phyloP scores from a whole-genome alignment of 805 yeast species.

The Lipomyces yamadae region DNA sequence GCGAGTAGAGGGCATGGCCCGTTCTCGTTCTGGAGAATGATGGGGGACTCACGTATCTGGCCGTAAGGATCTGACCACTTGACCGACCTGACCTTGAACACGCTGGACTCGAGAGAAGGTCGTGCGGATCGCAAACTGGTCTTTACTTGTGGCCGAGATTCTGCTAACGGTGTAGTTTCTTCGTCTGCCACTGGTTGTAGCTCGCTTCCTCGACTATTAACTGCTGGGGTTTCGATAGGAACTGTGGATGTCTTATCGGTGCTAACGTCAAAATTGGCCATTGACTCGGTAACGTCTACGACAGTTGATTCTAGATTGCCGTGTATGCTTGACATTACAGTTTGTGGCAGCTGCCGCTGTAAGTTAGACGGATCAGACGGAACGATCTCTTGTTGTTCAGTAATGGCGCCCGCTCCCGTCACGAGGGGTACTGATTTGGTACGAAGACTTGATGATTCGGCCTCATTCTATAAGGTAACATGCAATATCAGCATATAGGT shows the following conservation, averaged over 20 bases:
- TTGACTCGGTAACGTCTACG: not conserved
- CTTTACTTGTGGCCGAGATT: not conserved
- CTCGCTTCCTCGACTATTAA: not conserved
- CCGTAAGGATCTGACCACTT: conserved; percentile 31
- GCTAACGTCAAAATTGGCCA: not conserved
- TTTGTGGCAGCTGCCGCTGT: not conserved
- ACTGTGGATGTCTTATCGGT: not conserved
- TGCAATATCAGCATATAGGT: not conserved
- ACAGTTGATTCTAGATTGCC: not conserved
- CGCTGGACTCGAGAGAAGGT: conserved; percentile 22
- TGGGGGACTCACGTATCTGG: conserved; percentile 39
- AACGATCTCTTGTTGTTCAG: not conserved
- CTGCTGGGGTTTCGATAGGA: not conserved
- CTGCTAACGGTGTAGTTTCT: not conserved
- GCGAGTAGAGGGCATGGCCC: conserved; percentile 92
- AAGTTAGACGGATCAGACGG: not conserved
- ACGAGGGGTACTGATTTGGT: not conserved
- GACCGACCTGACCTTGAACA: conserved; percentile 27
- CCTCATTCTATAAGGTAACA: not conserved
- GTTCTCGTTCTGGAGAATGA: conserved; percentile 75
- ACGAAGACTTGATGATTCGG: not conserved
- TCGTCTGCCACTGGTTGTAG: conserved; percentile 5
- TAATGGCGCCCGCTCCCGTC: not conserved
- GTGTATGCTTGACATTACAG: not conserved
- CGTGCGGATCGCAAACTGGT: not conserved